Conservation (phyloP, 2,329 filamentous ascomycete species). For the Verticillium nonalfalfae region DNA sequence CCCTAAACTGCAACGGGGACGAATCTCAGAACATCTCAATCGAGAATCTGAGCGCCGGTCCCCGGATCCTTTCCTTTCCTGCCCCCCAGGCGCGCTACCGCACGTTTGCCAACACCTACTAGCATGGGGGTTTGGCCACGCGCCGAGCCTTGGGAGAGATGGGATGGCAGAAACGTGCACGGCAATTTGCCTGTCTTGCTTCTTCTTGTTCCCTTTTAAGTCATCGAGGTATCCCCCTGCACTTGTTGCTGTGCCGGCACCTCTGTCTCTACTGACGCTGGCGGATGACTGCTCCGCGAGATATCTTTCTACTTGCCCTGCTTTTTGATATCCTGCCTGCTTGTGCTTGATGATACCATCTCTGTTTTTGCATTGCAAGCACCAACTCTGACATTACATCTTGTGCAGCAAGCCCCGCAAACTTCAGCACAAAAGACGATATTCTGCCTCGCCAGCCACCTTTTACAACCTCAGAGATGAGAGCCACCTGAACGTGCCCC, state of each 20-base stretch:
- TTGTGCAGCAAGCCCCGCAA: slow-evolving; percentile 6
- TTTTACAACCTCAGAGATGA: slow-evolving; percentile 8
- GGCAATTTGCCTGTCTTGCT: neutral
- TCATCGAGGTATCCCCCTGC: neutral
- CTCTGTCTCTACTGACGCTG: slow-evolving; percentile 1
- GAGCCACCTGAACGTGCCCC: slow-evolving; percentile 7
- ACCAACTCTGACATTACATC: neutral
- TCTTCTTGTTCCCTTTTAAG: slow-evolving; percentile 1
- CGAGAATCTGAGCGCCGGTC: slow-evolving; percentile 1
- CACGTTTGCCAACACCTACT: neutral
- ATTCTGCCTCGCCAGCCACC: slow-evolving; percentile 9
- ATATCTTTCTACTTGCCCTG: neutral
- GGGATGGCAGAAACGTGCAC: slow-evolving; percentile 1
- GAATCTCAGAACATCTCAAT: slow-evolving; percentile 1
- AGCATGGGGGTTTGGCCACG: neutral
- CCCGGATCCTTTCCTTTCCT: neutral
- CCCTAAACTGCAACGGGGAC: neutral
- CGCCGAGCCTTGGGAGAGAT: neutral
- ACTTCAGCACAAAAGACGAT: slow-evolving; percentile 11
- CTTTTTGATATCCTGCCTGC: neutral
- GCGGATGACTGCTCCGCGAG: neutral
- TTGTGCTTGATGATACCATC: neutral
- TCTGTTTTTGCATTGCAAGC: neutral
- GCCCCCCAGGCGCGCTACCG: neutral
- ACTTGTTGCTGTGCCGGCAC: neutral